Conservation (phyloP, 768 basidiomycete species). For the Aureoboletus auriporus region DNA sequence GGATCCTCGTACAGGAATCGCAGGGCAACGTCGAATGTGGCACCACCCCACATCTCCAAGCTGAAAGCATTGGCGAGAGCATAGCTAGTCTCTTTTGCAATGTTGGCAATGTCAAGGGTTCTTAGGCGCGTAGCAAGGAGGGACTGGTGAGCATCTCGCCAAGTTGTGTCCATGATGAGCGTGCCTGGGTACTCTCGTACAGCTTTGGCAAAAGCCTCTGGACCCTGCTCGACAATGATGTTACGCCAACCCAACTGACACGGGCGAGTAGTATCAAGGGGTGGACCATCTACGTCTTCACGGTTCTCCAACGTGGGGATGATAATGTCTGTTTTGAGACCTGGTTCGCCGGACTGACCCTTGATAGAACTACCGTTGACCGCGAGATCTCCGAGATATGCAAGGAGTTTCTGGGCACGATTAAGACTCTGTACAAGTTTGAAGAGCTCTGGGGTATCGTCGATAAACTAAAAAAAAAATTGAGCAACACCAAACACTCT, state of each 20-base stretch:
- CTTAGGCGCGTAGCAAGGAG: conserved; percentile 93
- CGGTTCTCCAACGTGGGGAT: conserved; percentile 78
- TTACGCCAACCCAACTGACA: conserved; percentile 95
- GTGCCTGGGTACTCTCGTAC: conserved; percentile 94
- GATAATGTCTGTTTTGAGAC: conserved; percentile 83
- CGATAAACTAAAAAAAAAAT: conserved; percentile 80
- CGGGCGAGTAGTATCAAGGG: conserved; percentile 76
- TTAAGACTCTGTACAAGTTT: conserved; percentile 97
- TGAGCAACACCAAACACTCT: conserved; percentile 6
- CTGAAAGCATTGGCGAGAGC: conserved; percentile 95
- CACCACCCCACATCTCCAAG: conserved; percentile 98
- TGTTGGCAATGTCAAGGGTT: conserved; percentile 96
- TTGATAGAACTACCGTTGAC: conserved; percentile 99
- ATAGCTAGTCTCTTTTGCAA: conserved; percentile 95
- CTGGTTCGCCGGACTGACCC: conserved; percentile 93
- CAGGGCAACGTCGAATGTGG: conserved; percentile 99
- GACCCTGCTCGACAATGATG: conserved; percentile 96
- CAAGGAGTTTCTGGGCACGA: conserved; percentile 94
- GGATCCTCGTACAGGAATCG: conserved; percentile 99
- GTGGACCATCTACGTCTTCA: conserved; percentile 67
- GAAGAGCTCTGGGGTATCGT: conserved; percentile 99
- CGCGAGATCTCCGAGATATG: conserved; percentile 95
- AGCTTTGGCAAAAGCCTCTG: conserved; percentile 97
- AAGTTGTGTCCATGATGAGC: conserved; percentile 97
- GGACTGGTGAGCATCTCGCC: conserved; percentile 99